A percentile compares a stretch with the other conserved stretches of the same genome.
Evolutionary conservation across 768 basidiomycete species (phyloP).

Genomic region (Tremella mesenterica): DNA sequence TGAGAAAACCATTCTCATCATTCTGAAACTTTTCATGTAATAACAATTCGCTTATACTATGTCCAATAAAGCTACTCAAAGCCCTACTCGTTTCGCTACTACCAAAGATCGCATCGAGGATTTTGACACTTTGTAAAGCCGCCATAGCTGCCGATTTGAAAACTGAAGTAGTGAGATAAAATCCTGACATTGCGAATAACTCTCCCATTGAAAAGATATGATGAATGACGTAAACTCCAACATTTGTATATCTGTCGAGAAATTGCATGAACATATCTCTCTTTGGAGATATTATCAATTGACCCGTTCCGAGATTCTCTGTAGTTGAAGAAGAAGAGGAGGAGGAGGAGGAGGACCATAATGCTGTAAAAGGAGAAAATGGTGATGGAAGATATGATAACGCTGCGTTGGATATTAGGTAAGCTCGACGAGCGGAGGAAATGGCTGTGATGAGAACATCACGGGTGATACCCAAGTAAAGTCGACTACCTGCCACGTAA

Average conservation of each 20-base stretch:
- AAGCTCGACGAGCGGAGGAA: slow-evolving; percentile 40
- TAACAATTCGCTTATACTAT: slow-evolving; percentile 42
- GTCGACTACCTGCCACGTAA: slow-evolving; percentile 30
- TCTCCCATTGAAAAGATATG: slow-evolving; percentile 46
- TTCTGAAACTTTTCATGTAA: slow-evolving; percentile 32
- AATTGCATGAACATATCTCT: slow-evolving; percentile 39
- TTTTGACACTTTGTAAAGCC: slow-evolving; percentile 29
- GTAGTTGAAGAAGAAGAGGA: background rate
- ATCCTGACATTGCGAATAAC: slow-evolving; percentile 46
- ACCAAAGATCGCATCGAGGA: slow-evolving; percentile 42
- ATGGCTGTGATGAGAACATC: slow-evolving; percentile 42
- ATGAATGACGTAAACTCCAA: slow-evolving; percentile 45
- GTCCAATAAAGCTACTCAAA: slow-evolving; percentile 43
- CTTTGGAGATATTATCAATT: no score
- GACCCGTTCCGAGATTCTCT: background rate
- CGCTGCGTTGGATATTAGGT: slow-evolving; percentile 36
- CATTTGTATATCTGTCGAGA: slow-evolving; percentile 46
- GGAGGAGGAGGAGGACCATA: background rate
- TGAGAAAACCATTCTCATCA: slow-evolving; percentile 25
- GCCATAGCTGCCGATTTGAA: slow-evolving; percentile 39
- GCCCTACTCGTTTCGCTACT: slow-evolving; percentile 46
- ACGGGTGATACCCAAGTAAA: slow-evolving; percentile 38
- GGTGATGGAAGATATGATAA: no score
- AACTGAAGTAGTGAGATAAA: slow-evolving; percentile 42
- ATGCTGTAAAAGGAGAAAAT: no score